Base-by-base conservation (phyloP, 2,329 filamentous ascomycete species). In the Penicillium italicum region DNA sequence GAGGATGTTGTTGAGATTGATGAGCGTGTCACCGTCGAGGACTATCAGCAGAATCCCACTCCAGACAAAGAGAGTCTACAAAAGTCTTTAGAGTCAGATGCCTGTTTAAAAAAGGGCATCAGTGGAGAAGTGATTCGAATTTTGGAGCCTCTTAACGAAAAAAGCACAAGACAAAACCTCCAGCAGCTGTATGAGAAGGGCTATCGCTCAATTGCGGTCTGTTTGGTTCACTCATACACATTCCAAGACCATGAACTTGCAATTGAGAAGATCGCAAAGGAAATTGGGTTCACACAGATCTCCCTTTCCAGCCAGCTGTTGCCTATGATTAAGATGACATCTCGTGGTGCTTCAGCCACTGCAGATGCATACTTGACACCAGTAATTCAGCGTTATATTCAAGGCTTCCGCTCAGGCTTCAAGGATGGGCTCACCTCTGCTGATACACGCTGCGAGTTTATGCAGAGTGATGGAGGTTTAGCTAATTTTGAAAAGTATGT, bases 141-240 rank as follows among this genome's bases (percentile, higher is more conserved):
- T 56, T 69, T 91, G 53, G 74, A 81, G 64, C 74, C 83, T 49
- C 85, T 86, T n/a, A 64, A 71, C 0, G 75, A 81, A 14, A 79
- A 83, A 59, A 72, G 77, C 9, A 74, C 67, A 16, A 84, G 79
- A 50, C 69, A 76, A 20, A 82, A 87, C 64, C 72, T 91, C 44
- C 78, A 88, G 69, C 77, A 80, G 73, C 56, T 76, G 3, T 72
- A 64, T 47, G 55, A 65, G 1, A 62, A 69, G n/a, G 74, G 73
- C 1, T 69, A 69, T 31, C 62, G 72, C 9, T 73, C 71, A 1
- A 50, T 76, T 33, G 73, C 72, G 0, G 66, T 76, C 7, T 69
- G 67, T 6, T 67, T 95, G 55, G 89, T 94, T 83, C 90, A 95
- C 69, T 89, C 88, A 3, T 95, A 94, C 69, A 92, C 90, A 1